phyloP scores from a whole-genome alignment of 2,329 filamentous ascomycete genomes.

The Epichloe typhina region DNA sequence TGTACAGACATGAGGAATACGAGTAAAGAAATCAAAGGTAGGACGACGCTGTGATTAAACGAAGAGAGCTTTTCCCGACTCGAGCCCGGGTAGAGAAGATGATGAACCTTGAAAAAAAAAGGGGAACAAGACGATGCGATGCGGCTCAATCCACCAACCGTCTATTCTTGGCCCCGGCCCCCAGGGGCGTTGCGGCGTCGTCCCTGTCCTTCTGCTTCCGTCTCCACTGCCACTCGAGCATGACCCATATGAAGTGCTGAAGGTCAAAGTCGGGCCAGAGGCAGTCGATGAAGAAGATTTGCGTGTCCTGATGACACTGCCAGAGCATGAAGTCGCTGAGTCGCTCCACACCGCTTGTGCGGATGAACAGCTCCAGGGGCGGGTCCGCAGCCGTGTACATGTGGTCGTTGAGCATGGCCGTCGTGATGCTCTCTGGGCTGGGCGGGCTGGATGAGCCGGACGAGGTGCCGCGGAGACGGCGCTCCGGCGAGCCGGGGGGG shows the following conservation, averaged over 20 bases:
- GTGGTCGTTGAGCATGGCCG: slow-evolving; percentile 68
- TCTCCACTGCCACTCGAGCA: slow-evolving; percentile 77
- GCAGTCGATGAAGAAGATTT: slow-evolving; percentile 83
- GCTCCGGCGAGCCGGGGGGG: slow-evolving; percentile 38
- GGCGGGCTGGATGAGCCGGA: slow-evolving; percentile 28
- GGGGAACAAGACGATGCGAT: not conserved
- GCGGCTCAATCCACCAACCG: not conserved
- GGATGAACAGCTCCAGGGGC: slow-evolving; percentile 78
- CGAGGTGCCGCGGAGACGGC: slow-evolving; percentile 19
- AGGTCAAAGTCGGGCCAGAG: slow-evolving; percentile 95
- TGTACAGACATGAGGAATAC: too few relatives aligned
- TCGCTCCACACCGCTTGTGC: slow-evolving; percentile 84
- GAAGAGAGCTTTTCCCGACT: too few relatives aligned
- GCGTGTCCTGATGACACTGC: slow-evolving; percentile 89
- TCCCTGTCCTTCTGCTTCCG: slow-evolving; percentile 45
- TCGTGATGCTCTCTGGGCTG: slow-evolving; percentile 79
- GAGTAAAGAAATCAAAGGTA: too few relatives aligned
- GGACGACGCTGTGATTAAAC: not conserved
- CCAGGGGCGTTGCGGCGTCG: slow-evolving; percentile 16
- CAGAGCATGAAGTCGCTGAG: slow-evolving; percentile 98
- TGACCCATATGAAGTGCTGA: slow-evolving; percentile 81
- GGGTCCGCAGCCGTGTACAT: slow-evolving; percentile 80
- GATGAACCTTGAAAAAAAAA: too few relatives aligned
- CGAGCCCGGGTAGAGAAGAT: too few relatives aligned
- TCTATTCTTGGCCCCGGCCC: slow-evolving; percentile 1